Percentiles rank a stretch among this genome's conserved stretches.
Evolutionary conservation across 1,284 basidiomycete genomes (phyloP).

Genomic region (Cryptococcus wingfieldii): DNA sequence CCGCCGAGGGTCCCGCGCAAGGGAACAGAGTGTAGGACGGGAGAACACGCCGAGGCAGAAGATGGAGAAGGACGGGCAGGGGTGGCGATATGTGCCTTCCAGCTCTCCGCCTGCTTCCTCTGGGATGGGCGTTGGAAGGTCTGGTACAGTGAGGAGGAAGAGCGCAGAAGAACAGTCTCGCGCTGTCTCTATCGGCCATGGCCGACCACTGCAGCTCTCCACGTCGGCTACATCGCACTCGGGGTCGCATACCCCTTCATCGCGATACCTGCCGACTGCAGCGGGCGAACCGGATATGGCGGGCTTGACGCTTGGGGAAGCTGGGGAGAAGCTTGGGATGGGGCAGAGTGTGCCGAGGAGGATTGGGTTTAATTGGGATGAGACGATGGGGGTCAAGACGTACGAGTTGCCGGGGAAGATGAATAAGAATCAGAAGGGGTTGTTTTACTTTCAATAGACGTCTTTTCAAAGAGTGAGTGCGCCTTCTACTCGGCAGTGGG

Average conservation of each 20-base stretch:
- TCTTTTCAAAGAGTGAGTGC: not conserved
- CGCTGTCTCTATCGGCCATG: conserved; percentile 1
- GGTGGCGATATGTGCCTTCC: conserved; percentile 23
- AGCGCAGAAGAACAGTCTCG: not conserved
- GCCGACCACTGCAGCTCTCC: conserved; percentile 10
- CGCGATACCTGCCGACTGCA: conserved; percentile 1
- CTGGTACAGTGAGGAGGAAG: not conserved
- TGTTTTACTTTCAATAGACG: conserved; percentile 39
- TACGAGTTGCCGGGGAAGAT: conserved; percentile 41
- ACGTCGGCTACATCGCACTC: conserved; percentile 10
- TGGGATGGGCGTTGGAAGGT: conserved; percentile 4
- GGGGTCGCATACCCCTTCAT: conserved; percentile 8
- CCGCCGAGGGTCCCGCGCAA: not conserved
- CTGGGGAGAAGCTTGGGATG: conserved; percentile 1
- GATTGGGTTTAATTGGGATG: conserved; percentile 38
- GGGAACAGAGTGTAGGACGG: conserved; percentile 2
- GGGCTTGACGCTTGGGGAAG: conserved; percentile 3
- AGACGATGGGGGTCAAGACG: conserved; percentile 33
- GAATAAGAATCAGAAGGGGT: conserved; percentile 36
- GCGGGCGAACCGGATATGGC: conserved; percentile 6
- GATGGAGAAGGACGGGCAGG: conserved; percentile 29
- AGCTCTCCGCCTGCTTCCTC: conserved; percentile 2
- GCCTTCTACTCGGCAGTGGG: too few relatives aligned
- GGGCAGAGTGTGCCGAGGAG: conserved; percentile 16
- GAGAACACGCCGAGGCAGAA: conserved; percentile 39